Evolutionary conservation across 2,329 filamentous ascomycete species (phyloP), one percentile per base, ranked within the genome.

Genomic region (Dryadomyces quercus-mongolicae): DNA sequence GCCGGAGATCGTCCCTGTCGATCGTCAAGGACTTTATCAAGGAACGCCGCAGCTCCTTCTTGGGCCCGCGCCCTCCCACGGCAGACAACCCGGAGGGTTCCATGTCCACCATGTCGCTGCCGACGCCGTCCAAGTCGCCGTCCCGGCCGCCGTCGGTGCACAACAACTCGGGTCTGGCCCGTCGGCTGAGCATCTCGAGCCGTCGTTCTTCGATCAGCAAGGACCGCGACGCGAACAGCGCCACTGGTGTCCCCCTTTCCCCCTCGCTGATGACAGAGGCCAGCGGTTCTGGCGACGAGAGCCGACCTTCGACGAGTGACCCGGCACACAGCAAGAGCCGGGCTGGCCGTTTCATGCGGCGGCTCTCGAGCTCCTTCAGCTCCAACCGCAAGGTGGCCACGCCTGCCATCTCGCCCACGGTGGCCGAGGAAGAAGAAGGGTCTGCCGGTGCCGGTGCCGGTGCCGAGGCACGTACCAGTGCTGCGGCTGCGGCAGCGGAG

Each of bases 131-230:
- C 9, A 70, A 69, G 54, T 75, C 71, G 21, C 72, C 76, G 1
- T 73, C 67, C n/a, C 71, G 73, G 45, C 74, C 71, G 5, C 72
- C 72, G 61, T 76, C 73, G 54, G 64, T 68, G 48, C 72, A 75
- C 61, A 70, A 73, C 62, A 68, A 66, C 57, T 78, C 56, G 69
- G 80, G 67, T 64, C 77, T 71, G 74, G 77, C 66, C 63, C 80
- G 66, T 61, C 88, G 73, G 66, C 75, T 72, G 71, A 93, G 74
- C 70, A 87, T 77, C 70, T 85, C 72, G 69, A 87, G 73, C 65
- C 75, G 69, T 50, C 73, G 66, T 59, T 81, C 80, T 5, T 78
- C 77, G 1, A 65, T 74, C 22, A 75, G 70, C 58, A 76, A 77
- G 15, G 67, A 68, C 52, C 61, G 66, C 12, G 65, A 69, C 22